Evolutionary conservation across 2,329 filamentous ascomycete species (phyloP).

Genomic region (Akanthomyces muscarius): DNA sequence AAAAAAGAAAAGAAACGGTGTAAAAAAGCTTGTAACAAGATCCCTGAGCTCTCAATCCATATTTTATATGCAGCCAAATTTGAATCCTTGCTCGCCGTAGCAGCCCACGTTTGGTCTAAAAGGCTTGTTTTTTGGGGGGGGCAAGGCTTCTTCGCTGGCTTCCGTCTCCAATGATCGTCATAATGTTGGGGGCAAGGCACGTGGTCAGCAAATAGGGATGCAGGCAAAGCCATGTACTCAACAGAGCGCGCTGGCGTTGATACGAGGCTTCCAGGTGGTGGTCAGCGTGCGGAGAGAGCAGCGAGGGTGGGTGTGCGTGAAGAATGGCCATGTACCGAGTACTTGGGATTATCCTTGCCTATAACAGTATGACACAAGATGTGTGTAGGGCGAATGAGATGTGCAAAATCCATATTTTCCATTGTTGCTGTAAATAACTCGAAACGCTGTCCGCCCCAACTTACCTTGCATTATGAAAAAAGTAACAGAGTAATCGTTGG

Average conservation of each 20-base stretch:
- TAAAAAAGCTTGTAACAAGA: not conserved
- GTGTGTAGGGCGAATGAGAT: not conserved
- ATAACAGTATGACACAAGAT: not conserved
- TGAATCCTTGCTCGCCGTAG: not conserved
- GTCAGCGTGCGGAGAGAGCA: not conserved
- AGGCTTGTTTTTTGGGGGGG: not conserved
- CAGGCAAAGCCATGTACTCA: not conserved
- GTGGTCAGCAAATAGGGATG: not conserved
- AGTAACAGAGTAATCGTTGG: not conserved
- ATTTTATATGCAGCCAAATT: not conserved
- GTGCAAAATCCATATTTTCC: not conserved
- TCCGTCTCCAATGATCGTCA: not conserved
- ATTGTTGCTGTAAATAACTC: conserved; percentile 5
- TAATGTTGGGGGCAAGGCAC: not conserved
- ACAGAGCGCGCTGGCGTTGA: not conserved
- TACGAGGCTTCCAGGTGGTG: not conserved
- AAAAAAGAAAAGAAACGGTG: not conserved
- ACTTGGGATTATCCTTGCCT: not conserved
- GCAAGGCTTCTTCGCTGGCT: not conserved
- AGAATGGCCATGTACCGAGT: not conserved
- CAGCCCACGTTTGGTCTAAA: not conserved
- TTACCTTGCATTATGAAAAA: not conserved
- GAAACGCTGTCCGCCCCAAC: not conserved
- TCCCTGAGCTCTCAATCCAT: not conserved
- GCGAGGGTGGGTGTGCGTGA: not conserved